Evolutionary conservation across 192 early-diverging fungal genomes (phyloP), one percentile per base, ranked within the genome.

Genomic region (Phycomyces nitens): DNA sequence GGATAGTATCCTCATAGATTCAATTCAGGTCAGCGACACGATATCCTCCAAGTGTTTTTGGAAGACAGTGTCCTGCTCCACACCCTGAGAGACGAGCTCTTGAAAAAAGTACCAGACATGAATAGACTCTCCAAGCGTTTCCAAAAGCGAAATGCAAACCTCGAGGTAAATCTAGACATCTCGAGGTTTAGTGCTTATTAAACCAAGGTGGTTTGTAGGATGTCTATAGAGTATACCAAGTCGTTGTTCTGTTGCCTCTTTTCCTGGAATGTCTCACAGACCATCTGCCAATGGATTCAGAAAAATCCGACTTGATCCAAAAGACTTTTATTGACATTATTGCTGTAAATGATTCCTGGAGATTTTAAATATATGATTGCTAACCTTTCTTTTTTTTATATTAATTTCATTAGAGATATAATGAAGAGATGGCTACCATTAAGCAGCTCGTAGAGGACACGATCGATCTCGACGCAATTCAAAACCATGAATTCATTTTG

Each of bases 181-280:
- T n/a, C n/a, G n/a, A n/a, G n/a, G n/a, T n/a, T n/a, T n/a, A n/a
- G n/a, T n/a, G 5, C 2, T 49, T n/a, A 22, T 53, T 56, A 6
- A 26, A 22, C 7, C 42, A 18, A 11, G 3, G 2, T 14, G 2
- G 2, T 56, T 24, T 34, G 29, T 70, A 88, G 72, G 97, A 99
- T 68, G 90, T 94, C 1, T 84, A 97, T 14, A 82, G 94, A 2
- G 80, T 92, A 9, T 96, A 99, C 76, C 94, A 97, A 74, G 87
- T 94, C 0, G 77, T 92, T 5, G 70, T 87, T 41, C 76, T 80
- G 5, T 73, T 97, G 0, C 92, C 93, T 4, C 69, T 54, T 1
- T 80, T 97, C 11, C 68, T 80, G 27, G 80, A 77, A 8, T 75
- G 72, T 3, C 69, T 99, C 7, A 66, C 82, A n/a, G 69, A 65